Evolutionary conservation across 345 rosid genomes (phyloP), one percentile per base, ranked within the genome.

Genomic region (Salix dunnii): DNA sequence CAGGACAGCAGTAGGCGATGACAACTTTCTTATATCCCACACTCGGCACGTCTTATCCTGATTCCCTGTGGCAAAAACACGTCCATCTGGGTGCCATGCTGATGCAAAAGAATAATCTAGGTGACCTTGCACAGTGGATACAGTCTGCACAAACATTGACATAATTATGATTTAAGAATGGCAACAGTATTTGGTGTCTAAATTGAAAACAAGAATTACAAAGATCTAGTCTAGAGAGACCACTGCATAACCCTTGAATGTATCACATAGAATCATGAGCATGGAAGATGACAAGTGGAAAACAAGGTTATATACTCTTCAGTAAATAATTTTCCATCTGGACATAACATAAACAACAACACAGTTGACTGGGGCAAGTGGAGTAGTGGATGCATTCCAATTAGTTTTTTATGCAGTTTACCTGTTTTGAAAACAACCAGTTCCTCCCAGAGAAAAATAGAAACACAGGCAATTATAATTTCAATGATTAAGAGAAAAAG

Each of bases 41-140:
- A 90, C 85, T 25, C 88, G 88, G 73, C 91, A 90, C 6, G 90
- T 90, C 74, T 84, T 90, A 69, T 90, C 94, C 78, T 90, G 94
- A 80, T 90, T 90, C 67, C 94, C 89, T 0, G 91, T 88, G 30
- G 94, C 90, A 63, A 88, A 87, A 27, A 82, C 72, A 42, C 28
- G 74, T 18, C 91, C 89, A 11, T 90, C 86, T 0, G 94, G 91
- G 67, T 90, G 90, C 94, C 94, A 90, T 8, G 91, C 90, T 4
- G 91, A 84, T 58, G 91, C 91, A 63, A 90, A 90, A 21, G 90
- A 90, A 81, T 72, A 90, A 82, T 90, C 94, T 33, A 71, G 83
- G 72, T 90, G 94, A 23, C 94, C 94, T 18, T 23, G 65, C 70
- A 88, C 72, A 0, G 77, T 40, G n/a, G 80, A 78, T 20, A 87